These are phyloP conservation scores for Pyrrhoderma noxium DNA, from an alignment of 1,284 basidiomycete species.

Conservation along the genomic window DNA sequence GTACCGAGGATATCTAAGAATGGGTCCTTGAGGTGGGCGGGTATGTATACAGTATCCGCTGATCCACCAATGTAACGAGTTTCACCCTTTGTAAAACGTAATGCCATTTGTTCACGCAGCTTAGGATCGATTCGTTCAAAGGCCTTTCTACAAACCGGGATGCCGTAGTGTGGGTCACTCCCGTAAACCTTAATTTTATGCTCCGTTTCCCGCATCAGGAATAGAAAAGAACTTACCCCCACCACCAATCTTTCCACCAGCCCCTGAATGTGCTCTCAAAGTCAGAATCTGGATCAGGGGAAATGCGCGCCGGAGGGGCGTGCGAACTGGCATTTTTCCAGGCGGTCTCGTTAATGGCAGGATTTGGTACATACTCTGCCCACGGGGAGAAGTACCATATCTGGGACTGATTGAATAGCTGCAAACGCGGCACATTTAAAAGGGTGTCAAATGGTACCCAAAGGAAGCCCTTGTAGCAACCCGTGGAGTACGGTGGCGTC, in stretches of 20 bases:
- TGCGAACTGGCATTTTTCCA: conserved; percentile 25
- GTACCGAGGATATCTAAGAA: conserved; percentile 36
- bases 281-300: conserved; percentile 33
- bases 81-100: conserved; percentile 26
- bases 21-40: conserved; percentile 30
- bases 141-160: conserved; percentile 36
- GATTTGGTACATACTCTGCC: conserved; percentile 35
- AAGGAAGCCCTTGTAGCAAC: conserved; percentile 44
- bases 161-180: conserved; percentile 39
- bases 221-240: conserved; percentile 17
- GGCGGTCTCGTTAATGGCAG: conserved; percentile 25
- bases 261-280: conserved; percentile 32
- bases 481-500: conserved; percentile 26
- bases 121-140: conserved; percentile 30
- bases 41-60: conserved; percentile 43
- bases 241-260: conserved; percentile 40
- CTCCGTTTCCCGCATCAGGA: conserved; percentile 1
- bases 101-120: conserved; percentile 33
- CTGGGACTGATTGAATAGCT: conserved; percentile 36
- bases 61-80: conserved; percentile 41
- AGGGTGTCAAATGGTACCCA: conserved; percentile 47
- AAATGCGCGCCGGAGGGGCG: conserved; percentile 32
- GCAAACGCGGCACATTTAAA: conserved; percentile 41
- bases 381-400: conserved; percentile 48
- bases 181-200: neutral